phyloP scores from a whole-genome alignment of 2,329 filamentous ascomycete species.

The Fusarium agapanthi region DNA sequence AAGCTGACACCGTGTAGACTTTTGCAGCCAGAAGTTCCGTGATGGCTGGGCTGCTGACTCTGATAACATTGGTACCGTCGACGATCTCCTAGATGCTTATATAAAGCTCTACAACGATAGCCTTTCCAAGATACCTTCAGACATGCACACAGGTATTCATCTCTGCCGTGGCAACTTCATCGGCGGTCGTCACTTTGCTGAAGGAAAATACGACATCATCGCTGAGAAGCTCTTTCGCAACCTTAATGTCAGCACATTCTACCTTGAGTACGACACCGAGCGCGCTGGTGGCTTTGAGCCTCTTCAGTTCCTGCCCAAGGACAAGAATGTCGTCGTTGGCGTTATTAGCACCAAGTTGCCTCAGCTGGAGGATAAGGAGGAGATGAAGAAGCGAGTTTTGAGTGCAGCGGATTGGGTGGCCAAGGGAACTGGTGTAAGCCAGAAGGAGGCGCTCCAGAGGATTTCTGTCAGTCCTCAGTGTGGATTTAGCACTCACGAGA shows the following conservation, averaged over 20 bases:
- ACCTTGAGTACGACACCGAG: slow-evolving; percentile 74
- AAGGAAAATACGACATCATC: slow-evolving; percentile 73
- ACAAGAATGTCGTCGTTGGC: slow-evolving; percentile 71
- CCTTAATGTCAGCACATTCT: slow-evolving; percentile 72
- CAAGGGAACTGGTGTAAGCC: slow-evolving; percentile 69
- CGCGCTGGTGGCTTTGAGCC: slow-evolving; percentile 73
- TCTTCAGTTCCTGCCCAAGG: slow-evolving; percentile 65
- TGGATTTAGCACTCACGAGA: slow-evolving; percentile 78
- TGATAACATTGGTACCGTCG: slow-evolving; percentile 72
- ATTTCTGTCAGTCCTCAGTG: slow-evolving; percentile 76
- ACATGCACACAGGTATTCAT: slow-evolving; percentile 81
- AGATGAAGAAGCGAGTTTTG: slow-evolving; percentile 67
- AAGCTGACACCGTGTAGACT: slow-evolving; percentile 59
- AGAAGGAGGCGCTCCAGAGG: slow-evolving; percentile 73
- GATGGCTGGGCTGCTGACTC: slow-evolving; percentile 73
- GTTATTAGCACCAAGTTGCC: slow-evolving; percentile 71
- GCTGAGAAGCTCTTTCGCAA: slow-evolving; percentile 71
- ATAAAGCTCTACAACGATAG: slow-evolving; percentile 80
- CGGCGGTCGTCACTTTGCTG: slow-evolving; percentile 70
- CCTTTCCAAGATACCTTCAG: slow-evolving; percentile 68
- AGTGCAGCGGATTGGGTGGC: slow-evolving; percentile 74
- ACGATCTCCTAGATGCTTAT: slow-evolving; percentile 77
- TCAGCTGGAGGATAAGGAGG: slow-evolving; percentile 69
- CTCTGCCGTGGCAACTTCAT: slow-evolving; percentile 77
- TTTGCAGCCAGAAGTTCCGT: slow-evolving; percentile 77